Evolutionary conservation across 345 rosid species (phyloP), one percentile per base, ranked within the genome.

Genomic region (Moricandia moricandioides): DNA sequence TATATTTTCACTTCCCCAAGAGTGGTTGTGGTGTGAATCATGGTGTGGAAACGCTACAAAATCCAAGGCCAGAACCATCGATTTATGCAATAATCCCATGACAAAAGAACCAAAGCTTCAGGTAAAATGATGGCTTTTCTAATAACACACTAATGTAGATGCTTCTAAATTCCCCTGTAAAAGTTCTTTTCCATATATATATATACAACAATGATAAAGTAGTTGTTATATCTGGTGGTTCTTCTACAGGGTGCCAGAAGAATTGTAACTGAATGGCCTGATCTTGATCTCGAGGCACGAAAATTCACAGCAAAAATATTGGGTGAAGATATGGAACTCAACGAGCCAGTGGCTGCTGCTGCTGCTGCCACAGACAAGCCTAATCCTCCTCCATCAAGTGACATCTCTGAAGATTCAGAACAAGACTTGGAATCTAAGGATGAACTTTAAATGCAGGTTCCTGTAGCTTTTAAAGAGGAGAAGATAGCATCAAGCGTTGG

Each of bases 21-120:
- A 95, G 79, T 95, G 99, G 99, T 72, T 95, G 34, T 91, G 99
- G 99, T 95, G 99, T 62, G 99, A 95, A 75, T 95, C 99, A 34
- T 95, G 99, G 99, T 95, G 99, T 62, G 99, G 99, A 69, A 92
- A 88, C 80, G 87, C 96, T 75, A 90, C 99, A 61, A 95, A 95
- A 83, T 69, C 91, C n/a, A 92, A 80, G 77, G 99, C 99, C 64
- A 92, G 88, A 78, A 94, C 98, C 34, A 91, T 94, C 45, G 98
- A 94, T 77, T 96, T 95, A 73, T 95, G 99, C 90, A 95, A 95
- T 82, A 95, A 95, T 83, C 99, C 98, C 52, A 95, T 92, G 99
- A 95, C 98, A 39, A 95, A 95, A 79, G 99, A 95, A 76, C 99
- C 99, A 54, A 95, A 95, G 78, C 98, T 95, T 81, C 88, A 92